These are phyloP conservation scores for Papilionanthe hybrid DNA, from an alignment of 116 monocot species.

Conservation along the genomic window DNA sequence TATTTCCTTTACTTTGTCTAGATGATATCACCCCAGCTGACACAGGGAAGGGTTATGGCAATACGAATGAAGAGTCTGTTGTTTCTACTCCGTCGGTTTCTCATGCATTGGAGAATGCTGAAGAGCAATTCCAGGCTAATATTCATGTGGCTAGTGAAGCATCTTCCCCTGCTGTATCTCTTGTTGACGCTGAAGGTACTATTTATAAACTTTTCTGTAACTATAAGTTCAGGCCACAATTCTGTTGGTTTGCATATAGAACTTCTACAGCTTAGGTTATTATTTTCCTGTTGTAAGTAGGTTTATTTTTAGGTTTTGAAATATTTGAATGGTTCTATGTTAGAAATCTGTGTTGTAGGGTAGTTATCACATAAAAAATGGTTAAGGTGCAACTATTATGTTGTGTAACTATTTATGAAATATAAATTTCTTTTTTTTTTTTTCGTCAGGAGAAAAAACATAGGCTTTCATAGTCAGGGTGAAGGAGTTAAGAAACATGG, in stretches of 20 bases:
- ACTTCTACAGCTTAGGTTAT: not conserved
- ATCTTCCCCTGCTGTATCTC: not conserved
- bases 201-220: not conserved
- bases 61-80: not conserved
- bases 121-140: not conserved
- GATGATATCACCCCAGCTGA: constrained; percentile 8
- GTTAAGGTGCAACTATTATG: not conserved
- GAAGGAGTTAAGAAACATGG: not conserved
- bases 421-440: not conserved
- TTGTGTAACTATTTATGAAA: not conserved
- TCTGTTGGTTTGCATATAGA: not conserved
- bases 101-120: not conserved
- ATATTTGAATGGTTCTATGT: not conserved
- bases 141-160: not conserved
- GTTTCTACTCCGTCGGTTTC: not conserved
- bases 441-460: not conserved
- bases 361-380: not conserved
- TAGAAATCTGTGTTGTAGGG: not conserved
- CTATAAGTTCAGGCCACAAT: not conserved
- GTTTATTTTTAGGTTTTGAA: not conserved
- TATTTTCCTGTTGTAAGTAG: not conserved
- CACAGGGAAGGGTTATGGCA: not conserved
- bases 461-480: not conserved
- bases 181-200: constrained; percentile 6
- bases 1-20: constrained; percentile 1